These are phyloP conservation scores for Favolaschia claudopus DNA, from an alignment of 768 basidiomycete genomes.

Conservation along the genomic window DNA sequence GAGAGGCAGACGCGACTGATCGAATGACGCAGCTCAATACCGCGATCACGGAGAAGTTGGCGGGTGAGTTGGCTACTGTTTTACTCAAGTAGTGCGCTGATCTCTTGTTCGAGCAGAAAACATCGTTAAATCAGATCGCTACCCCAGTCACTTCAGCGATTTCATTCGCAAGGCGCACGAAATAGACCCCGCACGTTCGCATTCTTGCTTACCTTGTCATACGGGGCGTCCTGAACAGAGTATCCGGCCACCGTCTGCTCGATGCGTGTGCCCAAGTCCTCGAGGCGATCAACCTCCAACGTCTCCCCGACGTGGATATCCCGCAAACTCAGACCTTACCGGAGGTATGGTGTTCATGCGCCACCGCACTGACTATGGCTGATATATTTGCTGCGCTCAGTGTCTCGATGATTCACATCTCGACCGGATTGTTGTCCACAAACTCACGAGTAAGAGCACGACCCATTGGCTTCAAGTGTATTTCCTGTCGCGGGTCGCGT, in stretches of 20 bases:
- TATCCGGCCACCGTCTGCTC: slow-evolving; percentile 67
- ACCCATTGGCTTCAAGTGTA: slow-evolving; percentile 64
- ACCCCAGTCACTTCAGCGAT: slow-evolving; percentile 49
- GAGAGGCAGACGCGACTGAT: slow-evolving; percentile 30
- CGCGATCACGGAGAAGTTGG: slow-evolving; percentile 65
- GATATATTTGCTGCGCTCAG: slow-evolving; percentile 36
- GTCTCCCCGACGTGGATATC: slow-evolving; percentile 56
- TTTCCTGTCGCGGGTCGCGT: slow-evolving; percentile 57
- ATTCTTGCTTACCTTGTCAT: slow-evolving; percentile 67
- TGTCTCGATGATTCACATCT: slow-evolving; percentile 52
- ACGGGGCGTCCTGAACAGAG: slow-evolving; percentile 62
- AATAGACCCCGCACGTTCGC: slow-evolving; percentile 56
- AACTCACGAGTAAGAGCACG: slow-evolving; percentile 67
- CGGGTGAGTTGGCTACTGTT: slow-evolving; percentile 53
- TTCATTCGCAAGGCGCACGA: slow-evolving; percentile 62
- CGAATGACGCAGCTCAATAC: slow-evolving; percentile 49
- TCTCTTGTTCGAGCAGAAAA: slow-evolving; percentile 56
- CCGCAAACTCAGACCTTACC: slow-evolving; percentile 37
- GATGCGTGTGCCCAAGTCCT: slow-evolving; percentile 59
- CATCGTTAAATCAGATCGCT: slow-evolving; percentile 60
- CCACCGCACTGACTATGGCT: neutral
- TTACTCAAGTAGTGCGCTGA: neutral
- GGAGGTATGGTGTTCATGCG: slow-evolving; percentile 36
- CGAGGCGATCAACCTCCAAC: slow-evolving; percentile 51
- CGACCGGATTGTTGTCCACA: slow-evolving; percentile 58